phyloP scores from a whole-genome alignment of 345 rosid genomes.

The Brassica carinata region DNA sequence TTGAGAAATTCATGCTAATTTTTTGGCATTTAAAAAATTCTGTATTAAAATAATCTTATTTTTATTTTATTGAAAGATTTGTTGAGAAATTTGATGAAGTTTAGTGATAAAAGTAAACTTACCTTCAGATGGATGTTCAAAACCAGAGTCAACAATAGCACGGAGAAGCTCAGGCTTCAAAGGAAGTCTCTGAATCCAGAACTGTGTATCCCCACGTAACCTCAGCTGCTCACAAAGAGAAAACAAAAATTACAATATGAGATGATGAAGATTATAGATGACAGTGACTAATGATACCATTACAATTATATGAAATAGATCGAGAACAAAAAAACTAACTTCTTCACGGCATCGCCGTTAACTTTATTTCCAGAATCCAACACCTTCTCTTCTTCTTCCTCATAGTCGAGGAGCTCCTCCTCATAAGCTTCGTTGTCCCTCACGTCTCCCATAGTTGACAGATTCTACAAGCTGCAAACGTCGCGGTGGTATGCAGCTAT shows the following conservation, averaged over 20 bases:
- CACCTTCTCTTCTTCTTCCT: constrained; percentile 93
- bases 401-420: constrained; percentile 98
- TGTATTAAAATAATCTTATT: too few relatives aligned
- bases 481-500: neutral
- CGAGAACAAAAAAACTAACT: constrained; percentile 50
- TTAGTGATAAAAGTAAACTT: constrained; percentile 16
- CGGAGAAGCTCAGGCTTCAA: constrained; percentile 98
- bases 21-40: too few relatives aligned
- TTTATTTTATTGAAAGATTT: too few relatives aligned
- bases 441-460: constrained; percentile 72
- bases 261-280: neutral
- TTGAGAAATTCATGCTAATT: too few relatives aligned
- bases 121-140: constrained; percentile 99
- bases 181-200: constrained; percentile 99
- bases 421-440: constrained; percentile 95
- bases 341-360: constrained; percentile 87
- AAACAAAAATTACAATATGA: too few relatives aligned
- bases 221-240: constrained; percentile 51
- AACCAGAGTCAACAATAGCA: constrained; percentile 96
- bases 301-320: too few relatives aligned
- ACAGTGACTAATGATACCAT: neutral
- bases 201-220: constrained; percentile 98
- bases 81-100: too few relatives aligned
- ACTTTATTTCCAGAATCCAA: constrained; percentile 68
- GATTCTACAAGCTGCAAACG: neutral